phyloP scores from a whole-genome alignment of 495 filamentous ascomycete species.

The Trichoderma virens region DNA sequence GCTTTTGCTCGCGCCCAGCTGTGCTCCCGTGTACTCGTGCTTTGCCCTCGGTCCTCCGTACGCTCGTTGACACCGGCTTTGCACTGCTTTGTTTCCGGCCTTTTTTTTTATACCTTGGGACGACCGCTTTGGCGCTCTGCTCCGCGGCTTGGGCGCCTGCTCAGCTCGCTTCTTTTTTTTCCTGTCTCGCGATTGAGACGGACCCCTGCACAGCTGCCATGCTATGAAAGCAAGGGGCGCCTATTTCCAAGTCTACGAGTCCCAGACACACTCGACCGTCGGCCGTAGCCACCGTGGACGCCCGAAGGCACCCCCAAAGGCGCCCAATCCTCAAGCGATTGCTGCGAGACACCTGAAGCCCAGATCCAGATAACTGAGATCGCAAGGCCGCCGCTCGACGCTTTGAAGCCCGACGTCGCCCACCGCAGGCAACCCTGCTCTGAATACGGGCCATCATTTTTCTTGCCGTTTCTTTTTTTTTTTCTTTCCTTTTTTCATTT shows the following conservation, averaged over 20 bases:
- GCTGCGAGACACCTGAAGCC: not conserved
- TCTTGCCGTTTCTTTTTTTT: not conserved
- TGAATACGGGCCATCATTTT: too few species aligned
- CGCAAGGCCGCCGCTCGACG: not conserved
- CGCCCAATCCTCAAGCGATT: not conserved
- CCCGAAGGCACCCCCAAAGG: not conserved
- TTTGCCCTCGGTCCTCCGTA: not conserved
- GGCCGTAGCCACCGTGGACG: too few species aligned
- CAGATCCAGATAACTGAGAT: too few species aligned
- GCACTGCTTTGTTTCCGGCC: not conserved
- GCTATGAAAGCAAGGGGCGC: conserved; percentile 4
- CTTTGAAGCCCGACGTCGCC: not conserved
- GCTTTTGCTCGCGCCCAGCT: not conserved
- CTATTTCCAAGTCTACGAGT: not conserved
- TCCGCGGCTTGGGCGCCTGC: not conserved
- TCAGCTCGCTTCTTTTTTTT: not conserved
- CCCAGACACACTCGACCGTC: not conserved
- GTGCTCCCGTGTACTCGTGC: not conserved
- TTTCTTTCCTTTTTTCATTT: not conserved
- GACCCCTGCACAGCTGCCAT: conserved; percentile 5
- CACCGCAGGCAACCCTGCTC: too few species aligned
- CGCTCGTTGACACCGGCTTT: not conserved
- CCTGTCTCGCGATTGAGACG: conserved; percentile 1
- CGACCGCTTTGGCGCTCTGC: not conserved
- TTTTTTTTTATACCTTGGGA: not conserved